A percentile compares a stretch with the other conserved stretches of the same genome.
These are phyloP conservation scores for Corinectria fuckeliana DNA, from an alignment of 2,329 filamentous ascomycete species.

Conservation along the genomic window DNA sequence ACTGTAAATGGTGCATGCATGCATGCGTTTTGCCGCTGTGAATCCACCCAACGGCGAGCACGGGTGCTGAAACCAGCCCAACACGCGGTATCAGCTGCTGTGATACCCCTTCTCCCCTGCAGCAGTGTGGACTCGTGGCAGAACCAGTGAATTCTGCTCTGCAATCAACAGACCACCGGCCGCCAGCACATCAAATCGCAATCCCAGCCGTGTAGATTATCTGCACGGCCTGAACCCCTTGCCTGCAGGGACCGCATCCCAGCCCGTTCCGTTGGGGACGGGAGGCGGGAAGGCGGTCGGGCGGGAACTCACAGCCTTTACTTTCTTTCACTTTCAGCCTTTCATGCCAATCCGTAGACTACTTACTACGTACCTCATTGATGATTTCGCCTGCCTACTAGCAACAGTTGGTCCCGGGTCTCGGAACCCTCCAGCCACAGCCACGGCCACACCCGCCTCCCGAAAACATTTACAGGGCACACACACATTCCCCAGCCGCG, in stretches of 20 bases:
- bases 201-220: background rate
- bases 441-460: background rate
- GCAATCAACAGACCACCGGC: background rate
- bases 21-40: background rate
- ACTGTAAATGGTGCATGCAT: too few species aligned
- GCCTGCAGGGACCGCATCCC: background rate
- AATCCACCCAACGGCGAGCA: background rate
- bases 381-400: too few species aligned
- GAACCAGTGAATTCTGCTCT: too few species aligned
- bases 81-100: background rate
- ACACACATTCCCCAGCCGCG: background rate
- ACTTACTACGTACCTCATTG: background rate
- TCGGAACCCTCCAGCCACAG: slow-evolving; percentile 13
- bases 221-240: background rate
- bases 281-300: background rate
- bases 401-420: too few species aligned
- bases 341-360: background rate
- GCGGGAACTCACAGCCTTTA: background rate
- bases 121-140: background rate
- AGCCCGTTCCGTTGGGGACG: background rate
- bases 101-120: background rate
- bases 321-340: background rate
- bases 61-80: background rate
- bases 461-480: background rate
- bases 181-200: background rate